Conservation (phyloP, 2,329 filamentous ascomycete genomes). For the Chalaropsis ovoidea region DNA sequence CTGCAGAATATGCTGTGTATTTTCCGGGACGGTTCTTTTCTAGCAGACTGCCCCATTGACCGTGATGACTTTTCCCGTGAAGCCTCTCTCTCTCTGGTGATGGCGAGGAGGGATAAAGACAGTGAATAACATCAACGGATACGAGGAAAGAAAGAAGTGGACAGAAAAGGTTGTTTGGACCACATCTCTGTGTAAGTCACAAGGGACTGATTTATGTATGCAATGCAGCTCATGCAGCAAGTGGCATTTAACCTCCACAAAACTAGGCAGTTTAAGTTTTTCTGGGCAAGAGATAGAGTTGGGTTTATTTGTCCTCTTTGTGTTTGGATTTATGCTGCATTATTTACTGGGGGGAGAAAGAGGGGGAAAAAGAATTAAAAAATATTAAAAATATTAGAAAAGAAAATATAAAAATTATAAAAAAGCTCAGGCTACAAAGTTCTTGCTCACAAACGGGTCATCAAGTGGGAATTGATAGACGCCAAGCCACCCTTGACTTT, state of each 20-base stretch:
- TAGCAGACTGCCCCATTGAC: too few relatives aligned
- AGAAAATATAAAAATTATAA: too few relatives aligned
- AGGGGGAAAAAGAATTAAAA: neutral
- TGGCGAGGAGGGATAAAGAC: neutral
- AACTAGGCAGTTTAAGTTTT: neutral
- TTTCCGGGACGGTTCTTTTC: too few relatives aligned
- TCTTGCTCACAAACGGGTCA: neutral
- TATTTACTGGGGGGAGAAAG: too few relatives aligned
- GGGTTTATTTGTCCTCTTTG: neutral
- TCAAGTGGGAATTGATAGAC: neutral
- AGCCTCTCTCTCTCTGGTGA: too few relatives aligned
- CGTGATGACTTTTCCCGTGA: too few relatives aligned
- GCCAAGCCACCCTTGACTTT: neutral
- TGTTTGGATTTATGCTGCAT: neutral
- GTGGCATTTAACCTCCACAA: neutral
- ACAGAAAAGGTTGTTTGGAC: constrained; percentile 2
- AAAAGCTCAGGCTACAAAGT: neutral
- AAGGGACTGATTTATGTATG: neutral
- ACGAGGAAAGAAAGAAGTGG: neutral
- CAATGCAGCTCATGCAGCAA: neutral
- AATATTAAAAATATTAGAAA: too few relatives aligned
- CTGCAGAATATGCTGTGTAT: too few relatives aligned
- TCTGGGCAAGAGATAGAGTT: neutral
- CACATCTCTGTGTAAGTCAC: neutral
- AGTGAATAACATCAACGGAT: neutral